Percentiles rank a stretch among this genome's conserved stretches.
Conservation (phyloP, 495 filamentous ascomycete genomes). For the Extremus antarcticus region DNA sequence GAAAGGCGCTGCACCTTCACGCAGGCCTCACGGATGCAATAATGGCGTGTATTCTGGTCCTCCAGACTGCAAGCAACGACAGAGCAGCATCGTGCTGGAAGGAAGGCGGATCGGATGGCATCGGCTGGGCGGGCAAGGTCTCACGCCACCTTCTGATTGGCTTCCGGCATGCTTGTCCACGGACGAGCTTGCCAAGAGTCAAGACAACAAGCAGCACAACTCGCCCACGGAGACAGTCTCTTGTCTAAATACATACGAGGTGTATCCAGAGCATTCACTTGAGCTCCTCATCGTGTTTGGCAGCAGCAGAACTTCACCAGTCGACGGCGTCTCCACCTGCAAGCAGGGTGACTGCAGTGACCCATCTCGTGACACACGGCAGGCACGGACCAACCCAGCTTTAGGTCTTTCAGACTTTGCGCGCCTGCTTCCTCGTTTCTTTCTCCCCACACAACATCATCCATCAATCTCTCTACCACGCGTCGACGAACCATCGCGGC, state of each 20-base stretch:
- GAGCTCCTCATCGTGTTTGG: not conserved
- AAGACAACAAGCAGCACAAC: not conserved
- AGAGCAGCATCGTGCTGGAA: not conserved
- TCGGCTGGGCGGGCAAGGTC: slow-evolving; percentile 1
- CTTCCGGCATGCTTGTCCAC: not conserved
- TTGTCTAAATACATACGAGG: slow-evolving; percentile 5
- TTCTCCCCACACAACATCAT: slow-evolving; percentile 11
- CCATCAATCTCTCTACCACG: slow-evolving; percentile 12
- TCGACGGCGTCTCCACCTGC: not conserved
- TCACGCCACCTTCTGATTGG: slow-evolving; percentile 3
- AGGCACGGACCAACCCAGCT: no score
- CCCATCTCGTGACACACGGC: no score
- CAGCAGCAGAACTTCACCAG: not conserved
- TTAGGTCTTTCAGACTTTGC: not conserved
- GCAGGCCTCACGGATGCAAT: not conserved
- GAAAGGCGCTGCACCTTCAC: no score
- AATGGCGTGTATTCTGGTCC: not conserved
- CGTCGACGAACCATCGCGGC: slow-evolving; percentile 3
- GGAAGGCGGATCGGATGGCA: not conserved
- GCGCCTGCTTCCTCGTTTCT: slow-evolving; percentile 4
- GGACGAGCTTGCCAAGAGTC: not conserved
- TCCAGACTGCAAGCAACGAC: not conserved
- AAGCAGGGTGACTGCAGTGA: not conserved
- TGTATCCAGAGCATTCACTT: not conserved
- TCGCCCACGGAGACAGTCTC: not conserved